A percentile compares a stretch with the other conserved stretches of the same genome.
phyloP scores from a whole-genome alignment of 2,329 filamentous ascomycete genomes.

The Epichloe typhina region DNA sequence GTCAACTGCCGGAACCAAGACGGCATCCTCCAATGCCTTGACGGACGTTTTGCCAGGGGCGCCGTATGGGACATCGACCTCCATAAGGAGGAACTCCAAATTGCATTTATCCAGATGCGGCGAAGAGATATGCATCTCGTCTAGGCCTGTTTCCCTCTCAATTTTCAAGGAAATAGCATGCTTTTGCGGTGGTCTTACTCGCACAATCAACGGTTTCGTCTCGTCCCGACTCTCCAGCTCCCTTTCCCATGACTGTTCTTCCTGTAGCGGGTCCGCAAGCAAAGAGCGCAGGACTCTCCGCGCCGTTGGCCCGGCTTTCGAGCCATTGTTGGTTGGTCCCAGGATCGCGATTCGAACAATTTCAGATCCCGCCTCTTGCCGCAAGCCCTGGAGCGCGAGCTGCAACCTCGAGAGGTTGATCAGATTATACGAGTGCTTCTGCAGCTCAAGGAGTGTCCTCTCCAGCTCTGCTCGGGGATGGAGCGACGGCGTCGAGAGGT shows the following conservation, averaged over 20 bases:
- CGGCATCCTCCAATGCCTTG: slow-evolving; percentile 43
- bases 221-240: slow-evolving; percentile 39
- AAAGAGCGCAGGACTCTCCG: slow-evolving; percentile 55
- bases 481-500: slow-evolving; percentile 15
- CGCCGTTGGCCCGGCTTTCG: slow-evolving; percentile 33
- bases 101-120: slow-evolving; percentile 46
- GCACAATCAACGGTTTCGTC: slow-evolving; percentile 48
- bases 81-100: slow-evolving; percentile 50
- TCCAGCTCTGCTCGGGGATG: slow-evolving; percentile 42
- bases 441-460: slow-evolving; percentile 43
- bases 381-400: slow-evolving; percentile 53
- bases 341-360: slow-evolving; percentile 46
- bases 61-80: slow-evolving; percentile 28
- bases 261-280: slow-evolving; percentile 54
- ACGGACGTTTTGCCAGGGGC: slow-evolving; percentile 20
- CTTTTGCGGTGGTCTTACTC: slow-evolving; percentile 28
- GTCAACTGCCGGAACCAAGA: slow-evolving; percentile 65
- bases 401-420: slow-evolving; percentile 59
- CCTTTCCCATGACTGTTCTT: slow-evolving; percentile 53
- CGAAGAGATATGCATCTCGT: slow-evolving; percentile 50
- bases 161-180: slow-evolving; percentile 16
- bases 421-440: slow-evolving; percentile 45
- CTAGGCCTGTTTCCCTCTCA: slow-evolving; percentile 27
- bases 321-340: slow-evolving; percentile 27
- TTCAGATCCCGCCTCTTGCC: slow-evolving; percentile 42